Percentiles rank a stretch among this genome's conserved stretches.
Conservation (phyloP, 805 yeast genomes). For the Pichia membranifaciens region DNA sequence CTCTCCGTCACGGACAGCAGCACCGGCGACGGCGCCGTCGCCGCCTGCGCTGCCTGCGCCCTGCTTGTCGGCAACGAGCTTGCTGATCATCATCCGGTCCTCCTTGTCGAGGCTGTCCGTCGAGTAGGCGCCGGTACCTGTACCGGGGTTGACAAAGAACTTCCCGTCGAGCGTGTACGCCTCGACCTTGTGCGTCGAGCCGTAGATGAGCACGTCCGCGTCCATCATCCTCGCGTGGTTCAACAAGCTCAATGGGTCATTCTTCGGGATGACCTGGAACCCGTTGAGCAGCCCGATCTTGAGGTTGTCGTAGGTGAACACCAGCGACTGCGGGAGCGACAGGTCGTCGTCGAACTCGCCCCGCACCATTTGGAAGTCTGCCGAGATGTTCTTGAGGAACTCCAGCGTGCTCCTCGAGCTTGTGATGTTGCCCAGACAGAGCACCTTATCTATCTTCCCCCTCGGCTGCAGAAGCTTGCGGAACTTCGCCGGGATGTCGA, state of each 20-base stretch:
- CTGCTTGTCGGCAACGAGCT: neutral
- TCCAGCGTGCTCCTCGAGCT: conserved; percentile 56
- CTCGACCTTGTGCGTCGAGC: conserved; percentile 89
- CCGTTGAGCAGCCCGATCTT: conserved; percentile 85
- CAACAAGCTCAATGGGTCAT: conserved; percentile 79
- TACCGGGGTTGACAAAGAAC: conserved; percentile 94
- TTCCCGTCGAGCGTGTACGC: conserved; percentile 90
- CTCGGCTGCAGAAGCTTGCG: conserved; percentile 66
- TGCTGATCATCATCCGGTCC: neutral
- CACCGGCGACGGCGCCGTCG: too few species aligned
- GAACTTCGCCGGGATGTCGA: conserved; percentile 58
- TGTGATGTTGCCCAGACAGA: conserved; percentile 80
- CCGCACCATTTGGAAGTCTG: conserved; percentile 67
- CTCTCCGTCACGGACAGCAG: too few species aligned
- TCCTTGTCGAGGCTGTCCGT: conserved; percentile 13
- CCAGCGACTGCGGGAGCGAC: conserved; percentile 54
- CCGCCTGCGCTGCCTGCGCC: too few species aligned
- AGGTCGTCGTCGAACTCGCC: conserved; percentile 71
- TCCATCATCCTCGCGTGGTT: conserved; percentile 85
- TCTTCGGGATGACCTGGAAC: conserved; percentile 73
- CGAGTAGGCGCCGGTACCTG: conserved; percentile 87
- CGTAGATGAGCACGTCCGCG: conserved; percentile 87
- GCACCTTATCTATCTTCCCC: conserved; percentile 78
- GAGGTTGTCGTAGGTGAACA: conserved; percentile 63
- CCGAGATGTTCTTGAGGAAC: conserved; percentile 61